These are phyloP conservation scores for Plasmopara muralis DNA, from an alignment of 352 stramenopile genomes.

Conservation along the genomic window DNA sequence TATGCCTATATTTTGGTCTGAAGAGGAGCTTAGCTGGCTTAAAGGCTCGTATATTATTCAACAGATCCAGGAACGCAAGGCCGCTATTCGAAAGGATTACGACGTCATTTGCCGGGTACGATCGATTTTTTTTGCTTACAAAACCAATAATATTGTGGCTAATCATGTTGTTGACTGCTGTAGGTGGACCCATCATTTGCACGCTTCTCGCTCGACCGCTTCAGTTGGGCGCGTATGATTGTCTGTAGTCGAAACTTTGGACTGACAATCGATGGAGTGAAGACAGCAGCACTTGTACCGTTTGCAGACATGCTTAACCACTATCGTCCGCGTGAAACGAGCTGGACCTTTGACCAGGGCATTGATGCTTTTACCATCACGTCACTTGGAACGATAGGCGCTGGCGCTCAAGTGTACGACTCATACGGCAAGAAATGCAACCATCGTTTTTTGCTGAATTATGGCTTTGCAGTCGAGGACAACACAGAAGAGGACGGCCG, in stretches of 20 bases:
- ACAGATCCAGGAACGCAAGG: slow-evolving; percentile 94
- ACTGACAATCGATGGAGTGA: slow-evolving; percentile 94
- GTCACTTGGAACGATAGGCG: slow-evolving; percentile 69
- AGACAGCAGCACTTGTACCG: slow-evolving; percentile 96
- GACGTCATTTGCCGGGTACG: slow-evolving; percentile 86
- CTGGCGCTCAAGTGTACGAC: slow-evolving; percentile 96
- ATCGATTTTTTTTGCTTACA: too few relatives aligned
- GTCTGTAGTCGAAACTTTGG: slow-evolving; percentile 99
- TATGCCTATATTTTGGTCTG: slow-evolving; percentile 99
- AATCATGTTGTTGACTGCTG: background rate
- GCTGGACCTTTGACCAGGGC: slow-evolving; percentile 85
- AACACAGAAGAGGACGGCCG: slow-evolving; percentile 97
- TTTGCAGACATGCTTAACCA: slow-evolving; percentile 99
- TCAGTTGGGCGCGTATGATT: slow-evolving; percentile 98
- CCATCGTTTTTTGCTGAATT: slow-evolving; percentile 99
- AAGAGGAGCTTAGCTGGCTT: slow-evolving; percentile 90
- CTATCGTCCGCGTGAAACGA: slow-evolving; percentile 97
- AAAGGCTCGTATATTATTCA: slow-evolving; percentile 89
- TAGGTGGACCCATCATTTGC: slow-evolving; percentile 83
- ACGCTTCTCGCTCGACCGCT: slow-evolving; percentile 94
- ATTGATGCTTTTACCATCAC: slow-evolving; percentile 87
- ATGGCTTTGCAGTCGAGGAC: slow-evolving; percentile 98
- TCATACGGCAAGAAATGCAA: slow-evolving; percentile 99
- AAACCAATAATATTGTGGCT: too few relatives aligned
- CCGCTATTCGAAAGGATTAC: slow-evolving; percentile 97